Evolutionary conservation across 2,329 filamentous ascomycete species (phyloP).

Genomic region (Phoma sp.): DNA sequence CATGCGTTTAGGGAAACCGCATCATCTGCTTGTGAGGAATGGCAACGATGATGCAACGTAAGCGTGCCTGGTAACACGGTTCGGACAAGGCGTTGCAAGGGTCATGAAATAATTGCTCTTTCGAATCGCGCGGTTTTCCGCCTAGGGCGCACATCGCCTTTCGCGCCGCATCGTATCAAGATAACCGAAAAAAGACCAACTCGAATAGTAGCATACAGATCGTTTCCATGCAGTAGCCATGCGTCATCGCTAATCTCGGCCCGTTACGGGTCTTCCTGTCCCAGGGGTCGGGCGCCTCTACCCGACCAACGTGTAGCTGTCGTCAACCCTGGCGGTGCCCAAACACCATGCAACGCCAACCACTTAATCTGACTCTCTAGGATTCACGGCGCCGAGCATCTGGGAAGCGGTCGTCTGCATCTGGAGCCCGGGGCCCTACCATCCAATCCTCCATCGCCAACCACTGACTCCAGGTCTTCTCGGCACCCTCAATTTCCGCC

Average conservation of each 20-base stretch:
- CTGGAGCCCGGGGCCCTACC: conserved; percentile 80
- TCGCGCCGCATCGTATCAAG: conserved; percentile 7
- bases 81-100: neutral
- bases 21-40: neutral
- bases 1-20: neutral
- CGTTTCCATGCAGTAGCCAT: conserved; percentile 14
- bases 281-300: conserved; percentile 11
- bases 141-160: neutral
- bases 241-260: conserved; percentile 23
- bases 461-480: conserved; percentile 92
- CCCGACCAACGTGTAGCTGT: conserved; percentile 7
- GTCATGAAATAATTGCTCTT: conserved; percentile 8
- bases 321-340: conserved; percentile 15
- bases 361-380: conserved; percentile 26
- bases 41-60: neutral
- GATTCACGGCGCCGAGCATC: conserved; percentile 32
- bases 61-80: neutral
- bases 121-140: conserved; percentile 2
- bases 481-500: conserved; percentile 81
- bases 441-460: conserved; percentile 98
- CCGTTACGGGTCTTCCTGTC: conserved; percentile 16
- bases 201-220: neutral
- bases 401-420: conserved; percentile 37
- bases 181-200: conserved; percentile 7
- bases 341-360: conserved; percentile 28